Evolutionary conservation across 768 basidiomycete genomes (phyloP), one percentile per base, ranked within the genome.

Genomic region (Kwoniella dendrophila): DNA sequence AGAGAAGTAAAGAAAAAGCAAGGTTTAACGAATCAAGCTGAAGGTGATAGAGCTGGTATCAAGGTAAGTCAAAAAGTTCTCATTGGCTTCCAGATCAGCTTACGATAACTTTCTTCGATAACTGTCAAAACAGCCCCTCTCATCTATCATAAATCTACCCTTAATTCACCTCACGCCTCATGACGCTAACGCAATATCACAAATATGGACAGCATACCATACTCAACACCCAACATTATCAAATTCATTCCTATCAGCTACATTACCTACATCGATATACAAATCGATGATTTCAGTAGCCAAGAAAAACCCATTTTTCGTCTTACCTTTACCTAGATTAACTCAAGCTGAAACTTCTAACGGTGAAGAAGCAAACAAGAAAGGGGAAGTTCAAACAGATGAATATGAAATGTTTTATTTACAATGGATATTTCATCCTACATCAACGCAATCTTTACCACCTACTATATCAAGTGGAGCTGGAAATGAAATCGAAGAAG

Each of bases 151-250:
- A 68, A 92, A 96, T 77, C 76, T 94, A 12, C 81, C 85, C 20
- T 85, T 86, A 55, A 79, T 94, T 24, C 71, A 90, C 59, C 81
- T 84, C 26, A 83, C 84, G 10, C 85, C 88, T 0, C 89, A 91
- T 75, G 87, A 88, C 2, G 57, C 86, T 4, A 84, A 85, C 10
- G 89, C 90, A 73, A 84, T 99, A 69, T 84, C 87, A 3, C 83
- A 87, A 0, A 83, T 97, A 0, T 98, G 95, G 95, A 90, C 86
- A 2, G 84, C 89, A 0, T 97, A 94, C 73, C 94, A 98, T 75
- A 84, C 86, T 14, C 86, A 89, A 3, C 86, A 90, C 30, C 88
- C 90, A 0, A 83, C 85, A 10, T 87, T 90, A 0, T 90, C 90
- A 0, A 88, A 90, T 16, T 86, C 89, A 10, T 92, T 85, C 75